Evolutionary conservation across 371 early-diverging fungal genomes (phyloP).

Genomic region (Rhizomucor miehei): DNA sequence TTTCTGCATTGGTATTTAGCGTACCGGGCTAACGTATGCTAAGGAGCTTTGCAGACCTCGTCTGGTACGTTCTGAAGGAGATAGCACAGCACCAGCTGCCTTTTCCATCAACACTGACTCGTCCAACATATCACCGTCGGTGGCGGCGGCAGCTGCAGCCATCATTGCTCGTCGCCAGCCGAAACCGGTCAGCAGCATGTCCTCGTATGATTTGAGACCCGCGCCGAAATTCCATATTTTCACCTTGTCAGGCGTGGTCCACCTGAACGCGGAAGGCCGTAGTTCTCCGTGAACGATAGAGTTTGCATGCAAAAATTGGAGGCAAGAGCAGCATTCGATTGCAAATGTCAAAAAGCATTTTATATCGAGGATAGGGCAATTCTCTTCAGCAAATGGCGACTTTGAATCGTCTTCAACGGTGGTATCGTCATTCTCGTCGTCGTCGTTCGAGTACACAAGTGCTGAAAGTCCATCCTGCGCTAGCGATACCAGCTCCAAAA

Average conservation of each 20-base stretch:
- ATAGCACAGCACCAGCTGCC: conserved; percentile 20
- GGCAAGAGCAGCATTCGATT: conserved; percentile 39
- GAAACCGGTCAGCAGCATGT: conserved; percentile 10
- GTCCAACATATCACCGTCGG: conserved; percentile 13
- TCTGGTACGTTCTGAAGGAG: conserved; percentile 17
- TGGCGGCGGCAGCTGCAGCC: background rate
- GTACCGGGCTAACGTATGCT: conserved; percentile 31
- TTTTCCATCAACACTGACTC: conserved; percentile 38
- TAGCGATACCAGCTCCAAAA: conserved; percentile 10
- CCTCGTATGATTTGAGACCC: conserved; percentile 28
- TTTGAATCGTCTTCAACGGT: background rate
- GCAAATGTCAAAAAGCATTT: conserved; percentile 43
- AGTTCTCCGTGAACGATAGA: conserved; percentile 42
- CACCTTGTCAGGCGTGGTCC: conserved; percentile 31
- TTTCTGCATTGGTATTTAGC: too few relatives aligned
- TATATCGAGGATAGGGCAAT: conserved; percentile 16
- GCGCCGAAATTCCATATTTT: conserved; percentile 43
- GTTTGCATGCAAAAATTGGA: conserved; percentile 43
- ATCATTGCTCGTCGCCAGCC: conserved; percentile 19
- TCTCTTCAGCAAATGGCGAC: conserved; percentile 1
- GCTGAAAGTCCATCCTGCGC: conserved; percentile 4
- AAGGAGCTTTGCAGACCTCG: conserved; percentile 8
- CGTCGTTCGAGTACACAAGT: background rate
- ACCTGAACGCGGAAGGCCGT: conserved; percentile 37
- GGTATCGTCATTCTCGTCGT: too few relatives aligned